Conservation (phyloP, 768 basidiomycete species). For the Auricularia heimuer region DNA sequence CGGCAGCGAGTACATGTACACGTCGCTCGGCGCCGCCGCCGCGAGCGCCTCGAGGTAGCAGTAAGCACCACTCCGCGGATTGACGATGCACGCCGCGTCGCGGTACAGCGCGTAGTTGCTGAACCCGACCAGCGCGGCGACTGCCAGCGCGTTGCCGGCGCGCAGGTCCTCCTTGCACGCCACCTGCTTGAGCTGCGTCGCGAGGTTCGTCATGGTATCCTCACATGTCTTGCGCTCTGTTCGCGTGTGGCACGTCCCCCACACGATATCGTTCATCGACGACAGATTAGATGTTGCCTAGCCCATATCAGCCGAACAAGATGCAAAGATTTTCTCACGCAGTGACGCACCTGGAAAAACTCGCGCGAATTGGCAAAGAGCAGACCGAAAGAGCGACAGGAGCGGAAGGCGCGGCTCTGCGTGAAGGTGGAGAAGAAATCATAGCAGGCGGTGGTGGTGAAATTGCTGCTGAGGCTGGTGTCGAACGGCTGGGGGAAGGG, state of each 20-base stretch:
- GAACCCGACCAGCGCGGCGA: constrained; percentile 52
- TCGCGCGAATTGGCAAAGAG: constrained; percentile 43
- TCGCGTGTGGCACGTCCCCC: constrained; percentile 72
- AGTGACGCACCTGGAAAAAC: constrained; percentile 43
- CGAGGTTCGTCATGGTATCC: constrained; percentile 61
- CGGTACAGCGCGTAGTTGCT: constrained; percentile 55
- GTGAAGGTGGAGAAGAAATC: constrained; percentile 75
- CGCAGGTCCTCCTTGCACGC: constrained; percentile 48
- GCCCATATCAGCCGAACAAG: constrained; percentile 1
- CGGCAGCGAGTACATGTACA: constrained; percentile 65
- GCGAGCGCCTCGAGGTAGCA: constrained; percentile 63
- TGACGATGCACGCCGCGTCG: constrained; percentile 45
- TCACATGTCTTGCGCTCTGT: constrained; percentile 39
- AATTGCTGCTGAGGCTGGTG: constrained; percentile 50
- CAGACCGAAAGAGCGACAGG: constrained; percentile 69
- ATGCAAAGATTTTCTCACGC: constrained; percentile 1
- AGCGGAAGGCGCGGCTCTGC: constrained; percentile 42
- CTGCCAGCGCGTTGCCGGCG: constrained; percentile 40
- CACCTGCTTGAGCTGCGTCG: constrained; percentile 32
- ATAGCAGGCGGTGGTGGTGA: constrained; percentile 53
- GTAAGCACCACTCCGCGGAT: constrained; percentile 52
- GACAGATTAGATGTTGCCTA: constrained; percentile 60
- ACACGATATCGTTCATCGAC: constrained; percentile 55
- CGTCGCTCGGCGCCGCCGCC: constrained; percentile 47
- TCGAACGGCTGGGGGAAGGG: constrained; percentile 68